Evolutionary conservation across 2,329 filamentous ascomycete species (phyloP), one percentile per base, ranked within the genome.

Genomic region (Onygenales sp.): DNA sequence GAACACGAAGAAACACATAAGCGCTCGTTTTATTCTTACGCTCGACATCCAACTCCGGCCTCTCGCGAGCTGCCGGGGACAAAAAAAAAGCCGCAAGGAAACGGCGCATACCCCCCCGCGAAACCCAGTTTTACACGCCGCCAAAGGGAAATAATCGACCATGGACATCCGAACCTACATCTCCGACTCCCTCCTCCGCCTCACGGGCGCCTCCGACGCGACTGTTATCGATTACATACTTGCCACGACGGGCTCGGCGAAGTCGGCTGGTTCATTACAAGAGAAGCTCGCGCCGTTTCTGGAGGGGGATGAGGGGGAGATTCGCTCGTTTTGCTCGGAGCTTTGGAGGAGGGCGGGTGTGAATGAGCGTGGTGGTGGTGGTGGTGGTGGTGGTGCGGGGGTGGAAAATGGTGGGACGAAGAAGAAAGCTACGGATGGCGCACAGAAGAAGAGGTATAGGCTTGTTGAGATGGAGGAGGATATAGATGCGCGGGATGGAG

Each of bases 161-260:
- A 73, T 73, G 70, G 68, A 72, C 47, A 63, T 67, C 54, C 65
- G 65, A 51, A 68, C 65, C 11, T 73, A 72, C 53, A 64, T 73
- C n/a, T 78, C 75, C 50, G 76, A 79, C 61, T 72, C 75, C 52
- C 69, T 79, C 52, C 70, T 78, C 58, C 74, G 73, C 54, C 70
- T 81, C 49, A 76, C 77, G 39, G 78, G 78, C 57, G 78, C 74
- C 47, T 79, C 77, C 40, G 79, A 81, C 56, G 68, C 74, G 37
- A 80, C 79, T 50, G 70, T 79, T 49, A 67, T 81, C 56, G 79
- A 82, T 65, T 82, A 81, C 59, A 72, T 82, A 27, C 72, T 79
- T 52, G 75, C 77, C 43, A 79, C 77, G 13, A 77, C 79, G 8
- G 69, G 67, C 58, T 71, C 73, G 21, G 72, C 75, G 43, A 78